These are phyloP conservation scores for Termitomyces sp. DNA, from an alignment of 768 basidiomycete species.

Conservation along the genomic window DNA sequence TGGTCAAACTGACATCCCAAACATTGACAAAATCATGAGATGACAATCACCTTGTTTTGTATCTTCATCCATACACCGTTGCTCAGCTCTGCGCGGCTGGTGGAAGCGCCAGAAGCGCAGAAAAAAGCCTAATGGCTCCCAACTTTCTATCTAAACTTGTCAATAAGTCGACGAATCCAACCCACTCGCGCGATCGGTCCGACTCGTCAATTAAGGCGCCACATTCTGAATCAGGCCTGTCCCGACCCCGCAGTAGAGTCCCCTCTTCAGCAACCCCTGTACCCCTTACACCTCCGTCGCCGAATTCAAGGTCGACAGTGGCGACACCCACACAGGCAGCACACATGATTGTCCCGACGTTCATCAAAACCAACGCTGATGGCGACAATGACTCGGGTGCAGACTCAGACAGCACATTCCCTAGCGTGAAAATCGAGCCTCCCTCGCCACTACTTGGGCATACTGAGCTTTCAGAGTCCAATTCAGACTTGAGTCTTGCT, in stretches of 20 bases:
- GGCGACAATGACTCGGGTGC: conserved; percentile 11
- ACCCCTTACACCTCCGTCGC: conserved; percentile 4
- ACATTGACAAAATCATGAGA: not conserved
- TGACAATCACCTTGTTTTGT: not conserved
- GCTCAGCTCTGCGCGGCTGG: not conserved
- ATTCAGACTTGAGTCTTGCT: conserved; percentile 20
- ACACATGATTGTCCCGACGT: conserved; percentile 11
- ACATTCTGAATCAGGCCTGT: conserved; percentile 7
- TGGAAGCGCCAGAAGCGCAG: not conserved
- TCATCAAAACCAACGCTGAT: conserved; percentile 20
- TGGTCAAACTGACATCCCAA: not conserved
- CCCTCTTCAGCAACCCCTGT: conserved; percentile 17
- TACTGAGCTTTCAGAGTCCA: conserved; percentile 22
- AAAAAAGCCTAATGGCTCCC: conserved; percentile 28
- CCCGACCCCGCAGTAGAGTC: conserved; percentile 19
- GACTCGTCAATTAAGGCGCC: conserved; percentile 25
- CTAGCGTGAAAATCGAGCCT: conserved; percentile 42
- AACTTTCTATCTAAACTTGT: conserved; percentile 38
- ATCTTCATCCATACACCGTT: not conserved
- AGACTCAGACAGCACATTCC: conserved; percentile 31
- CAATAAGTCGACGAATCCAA: conserved; percentile 23
- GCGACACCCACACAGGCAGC: conserved; percentile 6
- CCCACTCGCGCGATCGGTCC: conserved; percentile 26
- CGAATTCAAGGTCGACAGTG: conserved; percentile 4
- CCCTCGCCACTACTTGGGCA: conserved; percentile 35